A percentile compares a stretch with the other conserved stretches of the same genome.
Evolutionary conservation across 208 protist genomes (phyloP).

Genomic region (Leishmania martiniquensis): DNA sequence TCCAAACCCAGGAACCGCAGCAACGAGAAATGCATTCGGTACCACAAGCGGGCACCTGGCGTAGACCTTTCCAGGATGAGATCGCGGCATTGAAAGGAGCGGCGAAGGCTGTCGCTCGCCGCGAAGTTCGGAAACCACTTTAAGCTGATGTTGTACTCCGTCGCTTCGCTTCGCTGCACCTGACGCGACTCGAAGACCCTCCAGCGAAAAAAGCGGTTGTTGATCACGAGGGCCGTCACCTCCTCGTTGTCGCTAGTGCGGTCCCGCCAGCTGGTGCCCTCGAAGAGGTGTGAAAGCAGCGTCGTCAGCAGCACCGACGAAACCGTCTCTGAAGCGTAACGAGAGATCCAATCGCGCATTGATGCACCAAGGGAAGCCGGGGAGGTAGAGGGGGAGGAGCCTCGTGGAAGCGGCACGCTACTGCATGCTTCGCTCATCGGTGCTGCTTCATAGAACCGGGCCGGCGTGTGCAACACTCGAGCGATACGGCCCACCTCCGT

Average conservation of each 20-base stretch:
- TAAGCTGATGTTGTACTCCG: constrained; percentile 46
- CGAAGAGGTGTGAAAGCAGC: constrained; percentile 43
- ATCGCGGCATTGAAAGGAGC: constrained; percentile 54
- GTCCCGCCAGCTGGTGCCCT: constrained; percentile 55
- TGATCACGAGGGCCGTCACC: constrained; percentile 58
- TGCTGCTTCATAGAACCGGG: constrained; percentile 61
- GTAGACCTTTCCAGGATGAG: constrained; percentile 58
- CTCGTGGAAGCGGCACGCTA: constrained; percentile 1
- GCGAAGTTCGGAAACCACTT: constrained; percentile 31
- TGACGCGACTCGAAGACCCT: constrained; percentile 35
- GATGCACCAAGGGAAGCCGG: neutral
- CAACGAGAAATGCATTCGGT: constrained; percentile 62
- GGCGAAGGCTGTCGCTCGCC: constrained; percentile 35
- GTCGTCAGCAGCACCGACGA: constrained; percentile 57
- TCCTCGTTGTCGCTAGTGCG: constrained; percentile 19
- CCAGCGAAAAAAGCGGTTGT: constrained; percentile 72
- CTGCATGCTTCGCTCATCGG: neutral
- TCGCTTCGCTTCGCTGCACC: constrained; percentile 9
- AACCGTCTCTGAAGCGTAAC: neutral
- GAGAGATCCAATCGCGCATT: neutral
- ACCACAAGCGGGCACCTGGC: constrained; percentile 57
- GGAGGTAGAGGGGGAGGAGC: constrained; percentile 3
- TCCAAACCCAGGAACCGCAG: constrained; percentile 46
- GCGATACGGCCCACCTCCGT: constrained; percentile 62
- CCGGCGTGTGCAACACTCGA: constrained; percentile 53